phyloP scores from a whole-genome alignment of 495 filamentous ascomycete genomes.

The Filosporella fistucella region DNA sequence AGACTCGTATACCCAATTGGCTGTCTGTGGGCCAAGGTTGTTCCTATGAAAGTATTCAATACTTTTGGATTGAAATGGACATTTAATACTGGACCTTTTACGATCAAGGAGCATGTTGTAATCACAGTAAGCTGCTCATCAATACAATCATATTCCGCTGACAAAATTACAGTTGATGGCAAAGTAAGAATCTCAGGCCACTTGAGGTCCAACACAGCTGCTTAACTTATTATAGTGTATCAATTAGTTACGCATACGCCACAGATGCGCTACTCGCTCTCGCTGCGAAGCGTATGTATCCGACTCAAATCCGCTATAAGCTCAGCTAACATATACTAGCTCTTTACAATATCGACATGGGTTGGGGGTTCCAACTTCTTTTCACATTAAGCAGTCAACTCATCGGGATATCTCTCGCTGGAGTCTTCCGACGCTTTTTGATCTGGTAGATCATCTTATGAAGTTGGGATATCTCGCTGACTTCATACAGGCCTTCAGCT shows the following conservation, averaged over 20 bases:
- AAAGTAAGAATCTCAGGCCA: slow-evolving; percentile 55
- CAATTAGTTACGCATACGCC: slow-evolving; percentile 37
- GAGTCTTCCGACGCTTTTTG: slow-evolving; percentile 60
- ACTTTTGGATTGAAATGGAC: slow-evolving; percentile 51
- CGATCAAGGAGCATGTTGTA: slow-evolving; percentile 73
- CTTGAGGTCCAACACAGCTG: no score
- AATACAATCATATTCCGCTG: no score
- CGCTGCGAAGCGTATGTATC: no score
- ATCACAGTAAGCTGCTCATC: slow-evolving; percentile 76
- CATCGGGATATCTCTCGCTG: slow-evolving; percentile 69
- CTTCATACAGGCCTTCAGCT: slow-evolving; percentile 47
- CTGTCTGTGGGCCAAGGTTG: slow-evolving; percentile 24
- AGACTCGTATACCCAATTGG: slow-evolving; percentile 13
- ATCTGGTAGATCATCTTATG: no score
- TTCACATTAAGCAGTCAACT: slow-evolving; percentile 66
- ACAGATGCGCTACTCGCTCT: slow-evolving; percentile 44
- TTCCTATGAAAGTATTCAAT: slow-evolving; percentile 47
- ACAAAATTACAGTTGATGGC: slow-evolving; percentile 60
- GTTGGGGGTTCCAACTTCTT: slow-evolving; percentile 62
- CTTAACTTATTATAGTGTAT: slow-evolving; percentile 26
- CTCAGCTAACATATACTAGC: slow-evolving; percentile 30
- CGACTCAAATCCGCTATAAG: no score
- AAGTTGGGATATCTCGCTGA: no score
- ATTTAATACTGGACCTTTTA: slow-evolving; percentile 70
- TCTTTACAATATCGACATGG: slow-evolving; percentile 65